These are phyloP conservation scores for Agroathelia rolfsii DNA, from an alignment of 1,284 basidiomycete species.

Conservation along the genomic window DNA sequence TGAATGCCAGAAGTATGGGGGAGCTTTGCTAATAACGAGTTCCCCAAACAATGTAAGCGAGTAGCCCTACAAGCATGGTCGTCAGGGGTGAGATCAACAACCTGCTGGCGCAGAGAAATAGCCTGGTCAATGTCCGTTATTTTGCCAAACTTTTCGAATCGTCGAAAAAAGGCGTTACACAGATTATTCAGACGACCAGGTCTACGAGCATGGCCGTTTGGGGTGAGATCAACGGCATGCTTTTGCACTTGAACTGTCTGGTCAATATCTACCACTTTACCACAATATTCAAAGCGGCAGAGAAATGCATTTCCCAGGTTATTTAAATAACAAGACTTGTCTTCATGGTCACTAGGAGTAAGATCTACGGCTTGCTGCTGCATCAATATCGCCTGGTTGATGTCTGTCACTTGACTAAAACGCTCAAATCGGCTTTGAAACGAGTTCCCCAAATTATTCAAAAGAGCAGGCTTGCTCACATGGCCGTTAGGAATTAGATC, in stretches of 20 bases:
- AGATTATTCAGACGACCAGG: constrained; percentile 5
- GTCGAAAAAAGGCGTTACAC: constrained; percentile 4
- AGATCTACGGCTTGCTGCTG: constrained; percentile 6
- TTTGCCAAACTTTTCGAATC: constrained; percentile 8
- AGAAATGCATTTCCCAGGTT: constrained; percentile 15
- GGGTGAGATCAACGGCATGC: constrained; percentile 6
- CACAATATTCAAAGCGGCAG: constrained; percentile 8
- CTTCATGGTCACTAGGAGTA: constrained; percentile 6
- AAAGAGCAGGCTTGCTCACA: constrained; percentile 4
- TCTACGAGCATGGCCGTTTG: constrained; percentile 2
- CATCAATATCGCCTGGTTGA: constrained; percentile 8
- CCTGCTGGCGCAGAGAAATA: constrained; percentile 10
- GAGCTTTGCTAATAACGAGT: not conserved
- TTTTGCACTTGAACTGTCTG: constrained; percentile 1
- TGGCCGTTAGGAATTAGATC: constrained; percentile 8
- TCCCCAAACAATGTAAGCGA: constrained; percentile 8
- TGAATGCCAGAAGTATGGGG: too few species aligned
- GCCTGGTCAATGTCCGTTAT: constrained; percentile 8
- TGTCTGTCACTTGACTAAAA: constrained; percentile 6
- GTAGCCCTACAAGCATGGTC: constrained; percentile 3
- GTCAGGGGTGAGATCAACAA: constrained; percentile 10
- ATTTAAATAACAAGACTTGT: constrained; percentile 10
- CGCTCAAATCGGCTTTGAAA: constrained; percentile 7
- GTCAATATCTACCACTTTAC: constrained; percentile 9
- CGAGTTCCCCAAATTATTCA: constrained; percentile 9